These are phyloP conservation scores for Fusarium musae DNA, from an alignment of 2,329 filamentous ascomycete species.

Conservation along the genomic window DNA sequence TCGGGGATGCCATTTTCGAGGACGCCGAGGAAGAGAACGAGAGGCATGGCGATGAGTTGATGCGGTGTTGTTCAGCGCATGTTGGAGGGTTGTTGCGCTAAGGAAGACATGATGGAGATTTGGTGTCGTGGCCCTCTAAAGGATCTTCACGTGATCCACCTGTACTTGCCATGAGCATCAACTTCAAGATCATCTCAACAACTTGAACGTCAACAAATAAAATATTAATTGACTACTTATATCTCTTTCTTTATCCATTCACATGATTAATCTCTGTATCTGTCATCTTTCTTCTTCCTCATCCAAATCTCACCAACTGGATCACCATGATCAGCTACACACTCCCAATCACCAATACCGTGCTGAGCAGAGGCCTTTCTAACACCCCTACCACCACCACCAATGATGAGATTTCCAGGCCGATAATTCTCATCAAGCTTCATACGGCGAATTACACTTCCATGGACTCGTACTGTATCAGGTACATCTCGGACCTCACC, in stretches of 20 bases:
- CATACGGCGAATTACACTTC: conserved; percentile 80
- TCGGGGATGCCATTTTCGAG: conserved; percentile 61
- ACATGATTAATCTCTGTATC: conserved; percentile 19
- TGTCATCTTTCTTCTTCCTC: conserved; percentile 49
- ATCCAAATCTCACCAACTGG: conserved; percentile 75
- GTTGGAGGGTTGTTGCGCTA: background rate
- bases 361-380: conserved; percentile 67
- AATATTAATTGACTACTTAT: conserved; percentile 5
- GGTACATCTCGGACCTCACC: conserved; percentile 84
- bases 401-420: conserved; percentile 82
- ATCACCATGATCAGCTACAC: conserved; percentile 72
- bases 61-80: conserved; percentile 30
- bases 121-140: conserved; percentile 32
- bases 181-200: background rate
- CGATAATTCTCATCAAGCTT: conserved; percentile 70
- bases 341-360: conserved; percentile 79
- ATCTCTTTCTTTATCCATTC: background rate
- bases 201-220: background rate
- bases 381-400: conserved; percentile 79
- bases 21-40: conserved; percentile 61
- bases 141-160: conserved; percentile 30
- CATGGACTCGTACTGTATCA: conserved; percentile 74
- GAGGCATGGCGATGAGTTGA: conserved; percentile 56
- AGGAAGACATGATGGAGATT: conserved; percentile 5
- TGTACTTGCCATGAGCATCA: background rate